Evolutionary conservation across 23 red algal species (phyloP).

Genomic region (Gracilaria gracilis): DNA sequence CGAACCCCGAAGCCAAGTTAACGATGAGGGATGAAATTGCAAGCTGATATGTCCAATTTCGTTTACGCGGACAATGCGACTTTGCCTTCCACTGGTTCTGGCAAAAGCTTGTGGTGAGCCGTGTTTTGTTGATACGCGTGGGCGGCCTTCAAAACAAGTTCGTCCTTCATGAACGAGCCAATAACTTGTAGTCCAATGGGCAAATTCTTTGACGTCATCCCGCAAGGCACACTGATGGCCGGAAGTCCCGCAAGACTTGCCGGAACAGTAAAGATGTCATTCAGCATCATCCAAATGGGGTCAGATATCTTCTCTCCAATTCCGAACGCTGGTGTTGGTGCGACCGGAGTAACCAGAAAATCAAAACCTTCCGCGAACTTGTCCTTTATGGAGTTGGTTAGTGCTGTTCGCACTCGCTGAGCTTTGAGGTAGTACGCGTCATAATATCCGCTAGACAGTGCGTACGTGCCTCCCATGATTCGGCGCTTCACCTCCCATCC

Average conservation of each 20-base stretch:
- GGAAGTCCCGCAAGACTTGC: constrained; percentile 89
- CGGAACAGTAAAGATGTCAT: constrained; percentile 87
- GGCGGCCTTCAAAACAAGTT: constrained; percentile 76
- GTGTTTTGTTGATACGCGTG: constrained; percentile 84
- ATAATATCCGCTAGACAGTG: constrained; percentile 90
- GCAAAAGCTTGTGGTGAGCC: constrained; percentile 43
- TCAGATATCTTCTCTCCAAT: constrained; percentile 77
- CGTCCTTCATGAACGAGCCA: constrained; percentile 77
- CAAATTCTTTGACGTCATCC: constrained; percentile 40
- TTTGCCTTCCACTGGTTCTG: constrained; percentile 2
- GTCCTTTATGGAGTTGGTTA: constrained; percentile 52
- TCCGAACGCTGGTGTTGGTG: constrained; percentile 77
- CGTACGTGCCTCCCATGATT: constrained; percentile 89
- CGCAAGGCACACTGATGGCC: constrained; percentile 83
- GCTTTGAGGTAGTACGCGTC: constrained; percentile 93
- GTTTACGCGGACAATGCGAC: constrained; percentile 21
- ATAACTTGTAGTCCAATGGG: constrained; percentile 92
- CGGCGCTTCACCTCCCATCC: constrained; percentile 90
- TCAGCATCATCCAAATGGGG: constrained; percentile 78
- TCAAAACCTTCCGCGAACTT: constrained; percentile 73
- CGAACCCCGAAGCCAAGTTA: neutral
- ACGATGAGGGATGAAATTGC: neutral
- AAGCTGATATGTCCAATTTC: neutral
- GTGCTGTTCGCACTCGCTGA: constrained; percentile 69
- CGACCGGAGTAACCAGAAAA: constrained; percentile 75